Evolutionary conservation across 2,329 filamentous ascomycete genomes (phyloP), one percentile per base, ranked within the genome.

Genomic region (Xylaria multiplex): DNA sequence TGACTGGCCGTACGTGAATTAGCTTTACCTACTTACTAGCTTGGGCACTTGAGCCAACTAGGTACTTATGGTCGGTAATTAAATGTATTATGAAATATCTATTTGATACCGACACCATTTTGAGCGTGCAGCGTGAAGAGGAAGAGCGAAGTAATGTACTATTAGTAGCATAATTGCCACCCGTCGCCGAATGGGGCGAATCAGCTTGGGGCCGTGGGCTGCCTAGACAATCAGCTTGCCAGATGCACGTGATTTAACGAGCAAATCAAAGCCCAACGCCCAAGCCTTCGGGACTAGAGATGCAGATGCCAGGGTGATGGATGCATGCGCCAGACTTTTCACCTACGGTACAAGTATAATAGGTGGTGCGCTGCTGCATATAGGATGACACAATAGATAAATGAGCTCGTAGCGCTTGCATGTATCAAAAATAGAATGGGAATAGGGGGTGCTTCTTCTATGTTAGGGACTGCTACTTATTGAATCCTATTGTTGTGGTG

Each of bases 261-360:
- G 62, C 65, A 62, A 68, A 68, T 68, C 62, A 66, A 37, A 32
- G 61, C 42, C 42, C 49, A 35, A 64, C 43, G 42, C 65, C 66
- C 68, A 65, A 65, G 63, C 66, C 64, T 68, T 66, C 66, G 68
- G 68, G 66, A 70, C 68, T 64, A 63, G 48, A 50, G 52, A 62
- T 64, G 63, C 63, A 66, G 54, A 64, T 43, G 62, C 60, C 64
- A 64, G 67, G 60, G 42, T 64, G 58, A 60, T 58, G 43, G 45
- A 37, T 57, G 59, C 59, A 62, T 62, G 59, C 59, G 56, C 46
- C 61, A 62, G 49, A 27, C 56, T 50, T 55, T 55, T 46, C 37
- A 63, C 50, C 49, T 53, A 56, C 48, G 40, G 40, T 42, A 37
- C 43, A 45, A 24, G 50, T 65, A 27, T 37, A 37, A 9, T 37